Percentiles rank a stretch among this genome's conserved stretches.
Conservation (phyloP, 805 yeast species). For the Candida sakaeoensis region DNA sequence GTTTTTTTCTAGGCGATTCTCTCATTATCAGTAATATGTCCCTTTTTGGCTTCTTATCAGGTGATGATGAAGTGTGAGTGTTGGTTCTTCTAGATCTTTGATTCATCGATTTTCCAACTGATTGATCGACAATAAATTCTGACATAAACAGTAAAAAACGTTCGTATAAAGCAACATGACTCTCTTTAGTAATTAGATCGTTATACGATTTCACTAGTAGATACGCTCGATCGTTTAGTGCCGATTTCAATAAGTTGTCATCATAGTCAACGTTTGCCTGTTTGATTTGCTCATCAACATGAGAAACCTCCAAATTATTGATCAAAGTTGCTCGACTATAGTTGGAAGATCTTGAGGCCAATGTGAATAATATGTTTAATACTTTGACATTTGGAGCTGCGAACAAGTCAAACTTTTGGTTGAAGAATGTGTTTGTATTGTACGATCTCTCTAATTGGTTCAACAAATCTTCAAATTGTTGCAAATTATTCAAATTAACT, state of each 20-base stretch:
- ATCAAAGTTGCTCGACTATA: constrained; percentile 23
- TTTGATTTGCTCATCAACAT: constrained; percentile 18
- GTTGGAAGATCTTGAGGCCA: constrained; percentile 25
- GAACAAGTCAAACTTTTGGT: constrained; percentile 3
- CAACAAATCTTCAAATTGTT: constrained; percentile 27
- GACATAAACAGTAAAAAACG: constrained; percentile 1
- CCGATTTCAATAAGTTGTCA: constrained; percentile 14
- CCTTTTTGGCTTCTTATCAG: neutral
- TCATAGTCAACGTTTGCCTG: constrained; percentile 19
- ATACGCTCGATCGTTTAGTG: constrained; percentile 17
- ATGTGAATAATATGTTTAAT: constrained; percentile 28
- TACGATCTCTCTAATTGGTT: constrained; percentile 21
- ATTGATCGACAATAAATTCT: constrained; percentile 3
- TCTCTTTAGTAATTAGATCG: neutral
- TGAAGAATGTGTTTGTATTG: constrained; percentile 4
- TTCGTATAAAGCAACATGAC: constrained; percentile 1
- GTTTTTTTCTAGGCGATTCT: constrained; percentile 7
- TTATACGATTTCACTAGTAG: constrained; percentile 1
- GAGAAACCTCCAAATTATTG: constrained; percentile 14
- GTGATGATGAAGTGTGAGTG: neutral
- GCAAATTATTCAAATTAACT: constrained; percentile 23
- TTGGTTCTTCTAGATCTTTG: neutral
- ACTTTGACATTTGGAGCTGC: constrained; percentile 22
- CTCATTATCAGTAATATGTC: constrained; percentile 6
- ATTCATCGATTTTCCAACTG: neutral